A percentile compares a stretch with the other conserved stretches of the same genome.
Conservation (phyloP, 2,329 filamentous ascomycete species). For the Aureobasidium sp. region DNA sequence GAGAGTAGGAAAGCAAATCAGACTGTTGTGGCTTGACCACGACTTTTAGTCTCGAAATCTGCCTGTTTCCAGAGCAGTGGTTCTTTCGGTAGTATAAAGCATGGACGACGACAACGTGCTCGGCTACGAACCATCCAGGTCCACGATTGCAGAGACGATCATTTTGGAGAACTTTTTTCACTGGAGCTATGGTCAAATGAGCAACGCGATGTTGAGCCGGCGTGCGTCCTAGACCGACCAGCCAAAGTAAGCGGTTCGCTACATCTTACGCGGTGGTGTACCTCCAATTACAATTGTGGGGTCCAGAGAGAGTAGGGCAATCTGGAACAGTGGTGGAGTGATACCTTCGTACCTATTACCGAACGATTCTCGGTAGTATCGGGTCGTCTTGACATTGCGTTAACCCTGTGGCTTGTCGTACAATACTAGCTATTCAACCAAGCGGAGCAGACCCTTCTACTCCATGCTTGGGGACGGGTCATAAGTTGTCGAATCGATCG, state of each 20-base stretch:
- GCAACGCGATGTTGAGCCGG: background rate
- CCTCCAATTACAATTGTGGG: background rate
- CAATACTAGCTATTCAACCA: background rate
- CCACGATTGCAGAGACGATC: background rate
- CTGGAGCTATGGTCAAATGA: background rate
- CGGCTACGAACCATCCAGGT: background rate
- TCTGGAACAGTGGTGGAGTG: background rate
- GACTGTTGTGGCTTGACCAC: background rate
- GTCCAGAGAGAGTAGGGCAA: background rate
- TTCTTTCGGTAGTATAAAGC: background rate
- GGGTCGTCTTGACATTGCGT: background rate
- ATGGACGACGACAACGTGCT: background rate
- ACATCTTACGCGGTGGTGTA: background rate
- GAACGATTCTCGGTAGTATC: background rate
- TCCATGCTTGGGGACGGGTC: background rate
- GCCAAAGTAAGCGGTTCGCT: background rate
- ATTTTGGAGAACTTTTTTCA: background rate
- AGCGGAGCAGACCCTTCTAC: background rate
- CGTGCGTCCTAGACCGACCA: background rate
- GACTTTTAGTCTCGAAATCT: background rate
- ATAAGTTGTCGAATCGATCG: background rate
- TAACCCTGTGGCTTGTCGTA: background rate
- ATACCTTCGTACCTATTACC: background rate
- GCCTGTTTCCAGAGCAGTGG: background rate
- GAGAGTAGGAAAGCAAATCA: background rate